Evolutionary conservation across 1,284 basidiomycete species (phyloP).

Genomic region (Ustilago lituana): DNA sequence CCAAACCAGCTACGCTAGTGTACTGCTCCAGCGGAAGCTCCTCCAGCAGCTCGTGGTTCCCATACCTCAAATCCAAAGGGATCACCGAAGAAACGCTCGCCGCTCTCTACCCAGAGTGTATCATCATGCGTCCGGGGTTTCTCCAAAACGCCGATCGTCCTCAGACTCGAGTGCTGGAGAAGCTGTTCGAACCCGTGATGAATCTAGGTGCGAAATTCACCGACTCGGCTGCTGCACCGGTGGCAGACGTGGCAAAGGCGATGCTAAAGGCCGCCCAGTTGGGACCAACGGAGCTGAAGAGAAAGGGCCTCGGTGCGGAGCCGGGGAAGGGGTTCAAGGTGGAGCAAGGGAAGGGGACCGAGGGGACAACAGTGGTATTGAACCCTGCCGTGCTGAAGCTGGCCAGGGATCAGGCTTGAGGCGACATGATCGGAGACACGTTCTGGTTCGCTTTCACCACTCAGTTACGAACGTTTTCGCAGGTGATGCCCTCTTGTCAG

Average conservation of each 20-base stretch:
- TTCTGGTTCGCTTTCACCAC: too few species aligned
- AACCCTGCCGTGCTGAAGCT: conserved; percentile 17
- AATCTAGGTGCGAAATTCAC: conserved; percentile 7
- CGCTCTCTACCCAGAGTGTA: conserved; percentile 74
- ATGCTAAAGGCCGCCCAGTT: conserved; percentile 34
- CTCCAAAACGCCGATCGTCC: conserved; percentile 68
- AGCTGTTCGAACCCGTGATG: conserved; percentile 7
- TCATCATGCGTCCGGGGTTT: conserved; percentile 75
- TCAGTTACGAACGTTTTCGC: too few species aligned
- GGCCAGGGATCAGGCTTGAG: conserved; percentile 6
- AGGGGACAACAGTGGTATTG: conserved; percentile 1
- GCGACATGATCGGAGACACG: too few species aligned
- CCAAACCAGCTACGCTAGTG: conserved; percentile 72
- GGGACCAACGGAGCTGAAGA: conserved; percentile 18
- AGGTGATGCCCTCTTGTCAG: too few species aligned
- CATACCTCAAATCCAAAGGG: conserved; percentile 73
- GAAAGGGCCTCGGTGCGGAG: background rate
- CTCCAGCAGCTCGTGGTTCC: conserved; percentile 46
- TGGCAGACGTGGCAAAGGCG: conserved; percentile 29
- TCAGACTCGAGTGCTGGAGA: conserved; percentile 68
- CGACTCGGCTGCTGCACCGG: conserved; percentile 13
- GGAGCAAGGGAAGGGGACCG: conserved; percentile 1
- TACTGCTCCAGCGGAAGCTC: conserved; percentile 74
- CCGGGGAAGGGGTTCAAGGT: conserved; percentile 18
- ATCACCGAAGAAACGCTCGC: conserved; percentile 78